Conservation (phyloP, 176 grass and related monocot species). For the Oryza glaberrima region DNA sequence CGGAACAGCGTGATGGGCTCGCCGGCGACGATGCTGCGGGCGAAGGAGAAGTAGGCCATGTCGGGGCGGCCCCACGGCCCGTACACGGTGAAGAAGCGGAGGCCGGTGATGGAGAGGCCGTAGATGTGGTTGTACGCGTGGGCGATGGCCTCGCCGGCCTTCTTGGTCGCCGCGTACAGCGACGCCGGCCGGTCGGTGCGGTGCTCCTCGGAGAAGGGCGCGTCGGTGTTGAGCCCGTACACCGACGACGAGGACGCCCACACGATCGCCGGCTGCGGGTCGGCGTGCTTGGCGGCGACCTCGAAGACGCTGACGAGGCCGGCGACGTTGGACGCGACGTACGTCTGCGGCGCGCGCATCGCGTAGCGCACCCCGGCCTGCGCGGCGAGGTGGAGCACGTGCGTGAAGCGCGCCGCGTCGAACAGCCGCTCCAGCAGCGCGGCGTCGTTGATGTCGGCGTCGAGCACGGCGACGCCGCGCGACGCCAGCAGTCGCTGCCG, state of each 20-base stretch:
- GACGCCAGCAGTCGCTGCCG: slow-evolving; percentile 65
- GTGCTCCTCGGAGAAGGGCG: slow-evolving; percentile 89
- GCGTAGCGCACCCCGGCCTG: slow-evolving; percentile 94
- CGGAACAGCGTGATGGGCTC: slow-evolving; percentile 82
- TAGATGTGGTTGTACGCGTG: slow-evolving; percentile 99
- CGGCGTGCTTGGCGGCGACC: slow-evolving; percentile 69
- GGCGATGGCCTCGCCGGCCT: slow-evolving; percentile 95
- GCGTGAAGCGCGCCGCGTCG: slow-evolving; percentile 63
- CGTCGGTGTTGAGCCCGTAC: slow-evolving; percentile 81
- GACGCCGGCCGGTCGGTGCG: slow-evolving; percentile 87
- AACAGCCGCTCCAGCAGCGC: slow-evolving; percentile 61
- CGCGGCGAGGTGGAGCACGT: slow-evolving; percentile 94
- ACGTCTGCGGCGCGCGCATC: slow-evolving; percentile 77
- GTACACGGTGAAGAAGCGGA: slow-evolving; percentile 97
- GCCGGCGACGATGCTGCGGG: slow-evolving; percentile 70
- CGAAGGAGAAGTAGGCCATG: slow-evolving; percentile 99
- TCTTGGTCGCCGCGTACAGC: slow-evolving; percentile 97
- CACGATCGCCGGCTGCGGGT: slow-evolving; percentile 90
- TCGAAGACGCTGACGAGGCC: slow-evolving; percentile 79
- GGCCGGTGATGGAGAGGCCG: slow-evolving; percentile 91
- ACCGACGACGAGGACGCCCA: slow-evolving; percentile 98
- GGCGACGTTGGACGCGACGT: slow-evolving; percentile 93
- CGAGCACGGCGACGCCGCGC: slow-evolving; percentile 60
- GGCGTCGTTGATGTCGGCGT: slow-evolving; percentile 87
- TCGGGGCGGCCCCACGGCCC: slow-evolving; percentile 98